phyloP scores from a whole-genome alignment of 1,284 basidiomycete species.

The Trametes versicolor region DNA sequence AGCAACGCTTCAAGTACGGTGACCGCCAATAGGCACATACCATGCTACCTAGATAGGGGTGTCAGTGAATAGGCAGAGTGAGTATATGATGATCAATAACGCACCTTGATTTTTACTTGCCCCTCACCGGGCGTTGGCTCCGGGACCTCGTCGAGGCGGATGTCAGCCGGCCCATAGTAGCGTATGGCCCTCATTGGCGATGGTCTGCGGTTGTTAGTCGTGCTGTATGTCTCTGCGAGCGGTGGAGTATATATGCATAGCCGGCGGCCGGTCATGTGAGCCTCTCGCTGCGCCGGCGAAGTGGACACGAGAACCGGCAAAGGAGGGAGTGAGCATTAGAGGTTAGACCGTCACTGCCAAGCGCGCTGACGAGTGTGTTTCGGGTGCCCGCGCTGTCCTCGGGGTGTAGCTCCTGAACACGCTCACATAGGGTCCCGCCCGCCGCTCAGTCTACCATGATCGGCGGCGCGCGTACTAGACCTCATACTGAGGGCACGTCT shows the following conservation, averaged over 20 bases:
- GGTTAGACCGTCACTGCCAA: neutral
- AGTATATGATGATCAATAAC: slow-evolving; percentile 7
- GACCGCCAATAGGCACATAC: slow-evolving; percentile 7
- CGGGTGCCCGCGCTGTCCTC: neutral
- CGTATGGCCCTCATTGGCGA: slow-evolving; percentile 42
- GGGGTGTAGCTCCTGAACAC: neutral
- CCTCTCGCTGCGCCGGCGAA: neutral
- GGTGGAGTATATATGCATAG: neutral
- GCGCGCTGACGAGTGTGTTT: neutral
- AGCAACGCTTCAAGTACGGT: no score
- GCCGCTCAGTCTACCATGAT: no score
- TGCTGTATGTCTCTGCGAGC: neutral
- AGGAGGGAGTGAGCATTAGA: neutral
- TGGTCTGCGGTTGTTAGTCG: no score
- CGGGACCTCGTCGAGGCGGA: slow-evolving; percentile 44
- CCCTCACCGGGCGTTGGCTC: slow-evolving; percentile 36
- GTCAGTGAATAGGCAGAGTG: neutral
- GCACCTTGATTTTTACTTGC: slow-evolving; percentile 46
- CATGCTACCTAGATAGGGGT: slow-evolving; percentile 17
- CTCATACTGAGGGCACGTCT: no score
- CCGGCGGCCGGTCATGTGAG: neutral
- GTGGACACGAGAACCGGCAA: neutral
- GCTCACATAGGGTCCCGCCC: neutral
- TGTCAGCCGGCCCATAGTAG: slow-evolving; percentile 45
- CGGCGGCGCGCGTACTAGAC: no score